Conservation (phyloP, 345 rosid species). For the Camelina hispida region DNA sequence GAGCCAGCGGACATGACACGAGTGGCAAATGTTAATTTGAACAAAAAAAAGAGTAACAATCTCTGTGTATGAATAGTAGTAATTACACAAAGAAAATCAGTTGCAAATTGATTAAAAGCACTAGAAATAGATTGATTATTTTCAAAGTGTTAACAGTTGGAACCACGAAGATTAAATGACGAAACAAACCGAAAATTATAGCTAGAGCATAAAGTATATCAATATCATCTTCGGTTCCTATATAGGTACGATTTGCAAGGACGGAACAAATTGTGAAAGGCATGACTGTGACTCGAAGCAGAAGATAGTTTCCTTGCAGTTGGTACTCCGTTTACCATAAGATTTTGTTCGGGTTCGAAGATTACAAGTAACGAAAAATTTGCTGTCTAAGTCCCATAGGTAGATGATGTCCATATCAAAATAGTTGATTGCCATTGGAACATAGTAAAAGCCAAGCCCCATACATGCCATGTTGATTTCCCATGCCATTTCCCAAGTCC, state of each 20-base stretch:
- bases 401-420: conserved; percentile 9
- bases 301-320: background rate
- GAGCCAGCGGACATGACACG: no score
- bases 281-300: background rate
- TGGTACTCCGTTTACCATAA: background rate
- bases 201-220: background rate
- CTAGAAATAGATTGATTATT: background rate
- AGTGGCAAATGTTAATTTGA: no score
- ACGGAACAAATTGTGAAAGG: background rate
- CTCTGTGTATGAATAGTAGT: background rate
- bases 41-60: no score
- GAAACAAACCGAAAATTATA: background rate
- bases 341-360: background rate
- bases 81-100: background rate
- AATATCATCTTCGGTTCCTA: background rate
- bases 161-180: no score
- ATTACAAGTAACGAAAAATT: background rate
- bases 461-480: background rate
- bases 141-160: background rate
- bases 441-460: background rate
- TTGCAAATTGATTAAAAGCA: background rate
- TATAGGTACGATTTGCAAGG: background rate
- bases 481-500: background rate
- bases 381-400: background rate
- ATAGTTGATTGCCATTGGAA: conserved; percentile 1